A percentile compares a stretch with the other conserved stretches of the same genome.
Evolutionary conservation across 2,329 filamentous ascomycete genomes (phyloP).

Genomic region (Claviceps spartinae): DNA sequence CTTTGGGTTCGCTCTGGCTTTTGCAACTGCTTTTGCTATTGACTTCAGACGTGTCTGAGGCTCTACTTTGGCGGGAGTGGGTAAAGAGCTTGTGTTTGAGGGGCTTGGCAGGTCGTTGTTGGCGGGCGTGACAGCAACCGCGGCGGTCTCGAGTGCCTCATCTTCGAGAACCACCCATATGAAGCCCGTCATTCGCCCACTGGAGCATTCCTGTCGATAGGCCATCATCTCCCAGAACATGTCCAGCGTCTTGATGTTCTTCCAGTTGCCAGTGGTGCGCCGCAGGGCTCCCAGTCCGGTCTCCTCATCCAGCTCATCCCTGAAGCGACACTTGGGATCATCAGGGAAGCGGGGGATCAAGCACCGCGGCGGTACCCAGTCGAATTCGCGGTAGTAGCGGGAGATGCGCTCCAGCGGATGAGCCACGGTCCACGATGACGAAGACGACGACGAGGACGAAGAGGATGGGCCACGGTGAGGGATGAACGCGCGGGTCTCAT

Average conservation of each 20-base stretch:
- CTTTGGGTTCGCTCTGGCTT: slow-evolving; percentile 15
- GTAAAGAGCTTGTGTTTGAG: slow-evolving; percentile 20
- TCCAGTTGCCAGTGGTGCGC: slow-evolving; percentile 56
- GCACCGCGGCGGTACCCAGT: slow-evolving; percentile 60
- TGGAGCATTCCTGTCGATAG: slow-evolving; percentile 88
- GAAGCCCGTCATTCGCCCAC: slow-evolving; percentile 83
- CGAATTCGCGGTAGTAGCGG: slow-evolving; percentile 44
- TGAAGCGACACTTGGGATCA: slow-evolving; percentile 83
- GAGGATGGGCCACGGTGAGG: slow-evolving; percentile 39
- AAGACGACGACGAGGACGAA: slow-evolving; percentile 22
- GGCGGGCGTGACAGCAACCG: neutral
- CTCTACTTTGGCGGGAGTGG: slow-evolving; percentile 16
- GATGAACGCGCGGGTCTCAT: slow-evolving; percentile 68
- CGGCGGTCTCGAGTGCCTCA: neutral
- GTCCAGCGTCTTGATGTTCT: slow-evolving; percentile 68
- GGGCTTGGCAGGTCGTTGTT: slow-evolving; percentile 11
- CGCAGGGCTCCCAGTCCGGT: slow-evolving; percentile 42
- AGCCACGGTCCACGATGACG: slow-evolving; percentile 49
- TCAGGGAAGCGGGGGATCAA: slow-evolving; percentile 86
- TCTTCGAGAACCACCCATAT: slow-evolving; percentile 81
- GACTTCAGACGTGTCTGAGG: slow-evolving; percentile 3
- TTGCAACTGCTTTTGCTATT: slow-evolving; percentile 8
- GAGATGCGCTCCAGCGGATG: slow-evolving; percentile 55
- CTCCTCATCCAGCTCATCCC: slow-evolving; percentile 81
- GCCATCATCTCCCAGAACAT: slow-evolving; percentile 99